Evolutionary conservation across 495 filamentous ascomycete genomes (phyloP), one percentile per base, ranked within the genome.

Genomic region (Podospora conica): DNA sequence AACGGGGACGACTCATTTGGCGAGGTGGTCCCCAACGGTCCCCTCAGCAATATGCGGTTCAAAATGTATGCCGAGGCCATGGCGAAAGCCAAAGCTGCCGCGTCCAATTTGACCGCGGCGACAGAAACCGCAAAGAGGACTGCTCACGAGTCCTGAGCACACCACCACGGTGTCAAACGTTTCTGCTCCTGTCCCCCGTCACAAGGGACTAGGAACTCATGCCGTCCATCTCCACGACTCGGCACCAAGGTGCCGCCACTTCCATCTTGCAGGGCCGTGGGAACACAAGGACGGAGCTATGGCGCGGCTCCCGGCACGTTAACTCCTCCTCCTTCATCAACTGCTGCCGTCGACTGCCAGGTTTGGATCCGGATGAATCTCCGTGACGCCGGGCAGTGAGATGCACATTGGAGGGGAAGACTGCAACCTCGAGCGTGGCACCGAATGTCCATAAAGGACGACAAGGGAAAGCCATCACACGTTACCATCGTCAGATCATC

Each of bases 1-100:
- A 58, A 55, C 1, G 77, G 70, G 6, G 74, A 75, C 57, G 68
- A 72, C 11, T 29, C 20, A 1, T 28, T 40, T 15, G 53, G 33
- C 40, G 29, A 23, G 40, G 40, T 48, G 8, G 18, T 18, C 40
- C 40, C 40, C 40, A 48, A 48, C 40, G 40, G 40, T n/a, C 18
- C 40, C n/a, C n/a, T n/a, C 40, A 48, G n/a, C 15, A 18, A 48
- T n/a, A 2, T n/a, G 2, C 40, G 40, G 40, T 18, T 48, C 40
- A 48, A 48, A 48, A 48, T 48, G 40, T 48, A n/a, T 48, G 40
- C 15, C 15, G 40, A 48, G 40, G 40, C 18, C 5, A 48, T 48
- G 40, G 15, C 15, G 18, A 48, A 48, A 48, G 40, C 40, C 40
- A 6, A 48, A n/a, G 40, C 40, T n/a, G 40, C 6, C 40, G 40